phyloP scores from a whole-genome alignment of 1,139 yeast genomes.

The Eremothecium gossypii region DNA sequence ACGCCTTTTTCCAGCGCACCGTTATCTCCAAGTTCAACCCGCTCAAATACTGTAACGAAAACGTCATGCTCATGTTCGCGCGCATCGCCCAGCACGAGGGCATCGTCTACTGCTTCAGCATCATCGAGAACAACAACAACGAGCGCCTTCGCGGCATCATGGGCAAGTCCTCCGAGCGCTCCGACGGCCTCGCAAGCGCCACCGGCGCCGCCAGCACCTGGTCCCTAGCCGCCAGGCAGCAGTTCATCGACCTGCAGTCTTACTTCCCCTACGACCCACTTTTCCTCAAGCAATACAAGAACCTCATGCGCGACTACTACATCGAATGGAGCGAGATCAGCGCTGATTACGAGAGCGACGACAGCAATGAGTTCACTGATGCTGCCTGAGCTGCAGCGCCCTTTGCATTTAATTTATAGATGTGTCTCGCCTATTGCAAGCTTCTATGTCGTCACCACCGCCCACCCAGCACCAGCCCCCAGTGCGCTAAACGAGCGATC shows the following conservation, averaged over 20 bases:
- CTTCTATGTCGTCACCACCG: too few relatives aligned
- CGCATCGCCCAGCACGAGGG: slow-evolving; percentile 83
- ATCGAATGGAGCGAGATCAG: slow-evolving; percentile 76
- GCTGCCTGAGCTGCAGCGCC: not conserved
- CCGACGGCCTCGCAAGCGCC: slow-evolving; percentile 15
- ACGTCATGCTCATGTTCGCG: slow-evolving; percentile 90
- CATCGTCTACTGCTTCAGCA: slow-evolving; percentile 87
- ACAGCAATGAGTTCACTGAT: slow-evolving; percentile 27
- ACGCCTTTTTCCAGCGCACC: slow-evolving; percentile 77
- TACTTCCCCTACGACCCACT: slow-evolving; percentile 96
- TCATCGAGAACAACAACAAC: slow-evolving; percentile 77
- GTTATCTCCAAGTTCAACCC: slow-evolving; percentile 89
- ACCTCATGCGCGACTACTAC: slow-evolving; percentile 46
- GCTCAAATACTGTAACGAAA: slow-evolving; percentile 83
- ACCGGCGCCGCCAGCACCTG: slow-evolving; percentile 18
- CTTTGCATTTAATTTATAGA: too few relatives aligned
- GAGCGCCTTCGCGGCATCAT: slow-evolving; percentile 35
- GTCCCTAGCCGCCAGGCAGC: slow-evolving; percentile 48
- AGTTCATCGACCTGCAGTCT: slow-evolving; percentile 79
- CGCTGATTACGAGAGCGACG: slow-evolving; percentile 54
- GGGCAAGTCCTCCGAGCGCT: slow-evolving; percentile 27
- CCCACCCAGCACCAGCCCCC: too few relatives aligned
- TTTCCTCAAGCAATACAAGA: slow-evolving; percentile 54
- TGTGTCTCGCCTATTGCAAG: too few relatives aligned
- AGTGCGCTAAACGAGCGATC: too few relatives aligned